phyloP scores from a whole-genome alignment of 1,139 yeast species.

The Suhomyces bolitotheri region DNA sequence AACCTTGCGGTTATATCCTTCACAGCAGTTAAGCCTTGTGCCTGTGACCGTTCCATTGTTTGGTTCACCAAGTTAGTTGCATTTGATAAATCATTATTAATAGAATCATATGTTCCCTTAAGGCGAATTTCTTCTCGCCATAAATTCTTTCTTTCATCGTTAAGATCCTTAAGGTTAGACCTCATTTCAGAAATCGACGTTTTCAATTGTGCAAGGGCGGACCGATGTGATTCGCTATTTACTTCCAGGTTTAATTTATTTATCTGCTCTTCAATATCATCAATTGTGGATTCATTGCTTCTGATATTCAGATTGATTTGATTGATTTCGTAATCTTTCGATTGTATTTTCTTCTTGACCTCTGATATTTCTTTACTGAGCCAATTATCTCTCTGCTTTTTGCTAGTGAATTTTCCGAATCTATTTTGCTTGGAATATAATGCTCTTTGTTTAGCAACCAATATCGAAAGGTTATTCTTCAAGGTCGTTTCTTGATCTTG shows the following conservation, averaged over 20 bases:
- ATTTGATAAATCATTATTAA: constrained; percentile 53
- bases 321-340: constrained; percentile 27
- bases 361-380: constrained; percentile 39
- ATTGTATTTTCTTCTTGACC: constrained; percentile 20
- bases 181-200: constrained; percentile 41
- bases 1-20: constrained; percentile 56
- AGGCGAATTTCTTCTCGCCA: constrained; percentile 81
- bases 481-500: constrained; percentile 41
- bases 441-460: constrained; percentile 58
- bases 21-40: constrained; percentile 70
- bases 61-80: constrained; percentile 64
- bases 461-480: constrained; percentile 42
- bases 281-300: constrained; percentile 20
- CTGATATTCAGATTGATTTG: constrained; percentile 23
- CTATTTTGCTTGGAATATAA: constrained; percentile 76
- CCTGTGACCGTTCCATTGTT: constrained; percentile 72
- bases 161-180: constrained; percentile 41
- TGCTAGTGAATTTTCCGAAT: constrained; percentile 56
- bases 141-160: constrained; percentile 66
- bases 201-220: constrained; percentile 29
- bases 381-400: constrained; percentile 69
- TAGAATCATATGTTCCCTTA: constrained; percentile 55
- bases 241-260: constrained; percentile 34
- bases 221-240: constrained; percentile 19
- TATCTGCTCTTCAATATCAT: constrained; percentile 41